phyloP scores from a whole-genome alignment of 1,284 basidiomycete species.

The Mrakiaceae sp. region DNA sequence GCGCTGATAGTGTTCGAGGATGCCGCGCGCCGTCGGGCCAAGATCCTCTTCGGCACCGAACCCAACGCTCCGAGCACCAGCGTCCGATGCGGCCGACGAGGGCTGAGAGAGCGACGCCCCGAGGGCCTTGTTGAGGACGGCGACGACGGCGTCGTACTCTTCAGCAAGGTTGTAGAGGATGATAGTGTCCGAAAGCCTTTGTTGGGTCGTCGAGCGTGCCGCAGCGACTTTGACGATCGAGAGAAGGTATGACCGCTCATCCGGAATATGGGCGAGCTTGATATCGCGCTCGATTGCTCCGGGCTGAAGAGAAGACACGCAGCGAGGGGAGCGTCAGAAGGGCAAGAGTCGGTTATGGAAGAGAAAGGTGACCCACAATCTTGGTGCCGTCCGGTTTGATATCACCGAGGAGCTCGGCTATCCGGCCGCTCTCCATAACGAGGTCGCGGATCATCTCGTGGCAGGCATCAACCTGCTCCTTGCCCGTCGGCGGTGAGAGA shows the following conservation, averaged over 20 bases:
- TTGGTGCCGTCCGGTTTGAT: slow-evolving; percentile 77
- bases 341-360: background rate
- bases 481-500: slow-evolving; percentile 48
- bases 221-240: slow-evolving; percentile 76
- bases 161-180: slow-evolving; percentile 92
- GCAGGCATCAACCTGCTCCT: slow-evolving; percentile 70
- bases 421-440: slow-evolving; percentile 73
- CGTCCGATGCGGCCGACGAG: slow-evolving; percentile 19
- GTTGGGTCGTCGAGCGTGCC: slow-evolving; percentile 52
- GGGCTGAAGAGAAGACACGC: slow-evolving; percentile 40
- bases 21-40: slow-evolving; percentile 67
- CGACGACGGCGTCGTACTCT: slow-evolving; percentile 77
- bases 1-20: slow-evolving; percentile 75
- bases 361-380: slow-evolving; percentile 49
- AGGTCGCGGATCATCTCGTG: slow-evolving; percentile 82
- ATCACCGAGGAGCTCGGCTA: slow-evolving; percentile 77
- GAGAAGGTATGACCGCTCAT: slow-evolving; percentile 61
- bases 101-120: slow-evolving; percentile 70
- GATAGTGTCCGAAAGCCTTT: slow-evolving; percentile 77
- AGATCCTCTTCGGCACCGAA: slow-evolving; percentile 58
- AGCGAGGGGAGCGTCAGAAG: background rate
- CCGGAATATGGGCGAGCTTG: slow-evolving; percentile 60
- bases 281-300: slow-evolving; percentile 80
- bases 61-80: slow-evolving; percentile 34
- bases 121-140: slow-evolving; percentile 76